phyloP scores from a whole-genome alignment of 805 yeast genomes.

The Lipomyces anomalus region DNA sequence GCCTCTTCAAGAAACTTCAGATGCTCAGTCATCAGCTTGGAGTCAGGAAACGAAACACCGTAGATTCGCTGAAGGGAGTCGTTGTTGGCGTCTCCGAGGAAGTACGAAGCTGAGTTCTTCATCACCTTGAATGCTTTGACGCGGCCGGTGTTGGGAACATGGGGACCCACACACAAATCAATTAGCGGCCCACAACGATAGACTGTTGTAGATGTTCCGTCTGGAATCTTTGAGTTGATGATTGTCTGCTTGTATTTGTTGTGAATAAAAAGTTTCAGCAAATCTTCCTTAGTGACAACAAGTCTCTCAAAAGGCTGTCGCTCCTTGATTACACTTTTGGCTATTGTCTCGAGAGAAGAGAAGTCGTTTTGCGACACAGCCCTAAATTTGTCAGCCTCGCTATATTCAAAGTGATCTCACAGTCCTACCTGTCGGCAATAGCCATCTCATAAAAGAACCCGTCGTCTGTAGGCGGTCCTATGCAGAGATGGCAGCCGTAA shows the following conservation, averaged over 20 bases:
- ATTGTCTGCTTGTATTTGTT: constrained; percentile 91
- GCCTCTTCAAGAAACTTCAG: constrained; percentile 94
- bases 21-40: constrained; percentile 91
- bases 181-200: constrained; percentile 97
- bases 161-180: constrained; percentile 97
- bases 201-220: constrained; percentile 92
- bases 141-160: constrained; percentile 94
- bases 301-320: constrained; percentile 93
- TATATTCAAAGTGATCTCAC: too few relatives aligned
- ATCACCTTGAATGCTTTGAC: constrained; percentile 89
- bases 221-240: constrained; percentile 84
- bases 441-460: constrained; percentile 98
- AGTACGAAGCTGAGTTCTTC: constrained; percentile 94
- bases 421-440: constrained; percentile 60
- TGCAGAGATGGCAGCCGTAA: constrained; percentile 84
- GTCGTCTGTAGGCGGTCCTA: constrained; percentile 96
- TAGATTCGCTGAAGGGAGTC: constrained; percentile 96
- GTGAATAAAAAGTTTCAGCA: constrained; percentile 88
- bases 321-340: constrained; percentile 86
- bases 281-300: constrained; percentile 84
- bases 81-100: constrained; percentile 85
- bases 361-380: constrained; percentile 80
- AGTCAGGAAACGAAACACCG: constrained; percentile 98
- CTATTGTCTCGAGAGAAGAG: constrained; percentile 73
- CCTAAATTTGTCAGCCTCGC: too few relatives aligned